Percentiles rank a stretch among this genome's conserved stretches.
phyloP scores from a whole-genome alignment of 23 red algal genomes.

The Gracilaria caudata region DNA sequence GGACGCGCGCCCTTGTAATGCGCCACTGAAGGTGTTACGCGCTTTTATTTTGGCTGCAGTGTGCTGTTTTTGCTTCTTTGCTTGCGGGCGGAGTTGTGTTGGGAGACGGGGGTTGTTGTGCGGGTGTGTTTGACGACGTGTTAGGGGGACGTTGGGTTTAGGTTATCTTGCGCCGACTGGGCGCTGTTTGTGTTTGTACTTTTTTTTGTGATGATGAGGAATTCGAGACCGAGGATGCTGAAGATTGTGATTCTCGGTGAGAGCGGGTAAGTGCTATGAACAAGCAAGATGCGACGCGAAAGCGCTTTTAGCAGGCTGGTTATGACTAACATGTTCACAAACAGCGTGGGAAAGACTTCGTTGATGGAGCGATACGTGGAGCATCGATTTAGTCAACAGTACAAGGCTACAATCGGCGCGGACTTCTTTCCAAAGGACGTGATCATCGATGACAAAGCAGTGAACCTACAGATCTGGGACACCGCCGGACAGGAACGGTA shows the following conservation, averaged over 20 bases:
- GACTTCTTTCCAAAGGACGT: conserved; percentile 98
- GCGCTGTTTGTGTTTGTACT: neutral
- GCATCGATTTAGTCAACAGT: conserved; percentile 92
- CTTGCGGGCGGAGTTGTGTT: too few species aligned
- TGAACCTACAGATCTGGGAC: conserved; percentile 98
- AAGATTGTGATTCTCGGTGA: conserved; percentile 98
- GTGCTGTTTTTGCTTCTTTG: too few species aligned
- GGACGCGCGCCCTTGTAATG: too few species aligned
- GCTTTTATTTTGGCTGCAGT: too few species aligned
- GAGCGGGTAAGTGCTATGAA: conserved; percentile 80
- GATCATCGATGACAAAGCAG: conserved; percentile 70
- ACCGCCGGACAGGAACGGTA: conserved; percentile 99
- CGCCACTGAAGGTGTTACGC: neutral
- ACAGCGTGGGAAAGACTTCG: conserved; percentile 96
- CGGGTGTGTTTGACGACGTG: neutral
- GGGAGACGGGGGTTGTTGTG: too few species aligned
- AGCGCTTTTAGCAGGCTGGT: neutral
- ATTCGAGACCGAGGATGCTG: conserved; percentile 80
- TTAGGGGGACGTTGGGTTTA: too few species aligned
- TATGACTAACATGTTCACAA: conserved; percentile 3
- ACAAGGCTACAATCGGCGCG: conserved; percentile 99
- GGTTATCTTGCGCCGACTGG: neutral
- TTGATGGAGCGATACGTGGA: conserved; percentile 96
- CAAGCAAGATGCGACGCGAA: too few species aligned
- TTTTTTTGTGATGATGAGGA: conserved; percentile 23